Conservation (phyloP, 2,329 filamentous ascomycete species). For the Trichoderma semiorbis region DNA sequence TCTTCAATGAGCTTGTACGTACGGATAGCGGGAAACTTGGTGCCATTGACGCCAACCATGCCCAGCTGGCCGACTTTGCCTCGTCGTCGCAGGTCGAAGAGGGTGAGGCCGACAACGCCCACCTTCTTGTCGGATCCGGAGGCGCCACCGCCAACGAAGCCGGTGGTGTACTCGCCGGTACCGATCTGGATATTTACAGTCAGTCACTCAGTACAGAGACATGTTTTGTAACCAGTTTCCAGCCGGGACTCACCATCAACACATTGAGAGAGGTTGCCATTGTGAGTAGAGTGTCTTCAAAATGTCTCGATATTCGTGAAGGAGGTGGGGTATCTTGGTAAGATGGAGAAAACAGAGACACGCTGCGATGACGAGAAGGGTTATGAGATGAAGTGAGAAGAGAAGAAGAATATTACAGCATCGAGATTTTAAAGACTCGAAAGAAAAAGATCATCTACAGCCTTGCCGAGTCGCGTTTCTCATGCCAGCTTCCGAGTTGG, state of each 20-base stretch:
- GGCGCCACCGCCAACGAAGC: slow-evolving; percentile 79
- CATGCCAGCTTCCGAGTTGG: background rate
- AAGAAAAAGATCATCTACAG: background rate
- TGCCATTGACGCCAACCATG: slow-evolving; percentile 87
- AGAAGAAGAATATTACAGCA: background rate
- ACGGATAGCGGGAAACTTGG: slow-evolving; percentile 90
- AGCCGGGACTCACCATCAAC: slow-evolving; percentile 55
- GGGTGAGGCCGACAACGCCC: slow-evolving; percentile 82
- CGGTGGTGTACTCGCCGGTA: slow-evolving; percentile 95
- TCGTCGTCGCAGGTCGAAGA: slow-evolving; percentile 83
- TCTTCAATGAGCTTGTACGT: slow-evolving; percentile 34
- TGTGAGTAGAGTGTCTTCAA: slow-evolving; percentile 14
- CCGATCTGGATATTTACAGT: slow-evolving; percentile 56
- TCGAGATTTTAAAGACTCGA: background rate
- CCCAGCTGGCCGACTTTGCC: slow-evolving; percentile 82
- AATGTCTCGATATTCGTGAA: background rate
- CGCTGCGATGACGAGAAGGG: background rate
- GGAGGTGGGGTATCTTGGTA: background rate
- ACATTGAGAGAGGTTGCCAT: slow-evolving; percentile 63
- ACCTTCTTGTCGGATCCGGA: slow-evolving; percentile 95
- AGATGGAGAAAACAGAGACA: background rate
- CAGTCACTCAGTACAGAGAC: background rate
- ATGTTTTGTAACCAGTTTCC: background rate
- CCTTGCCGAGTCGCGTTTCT: slow-evolving; percentile 4
- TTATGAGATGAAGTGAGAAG: background rate